A percentile compares a stretch with the other conserved stretches of the same genome.
phyloP scores from a whole-genome alignment of 306 rosid genomes.

The Lathyrus aphaca region DNA sequence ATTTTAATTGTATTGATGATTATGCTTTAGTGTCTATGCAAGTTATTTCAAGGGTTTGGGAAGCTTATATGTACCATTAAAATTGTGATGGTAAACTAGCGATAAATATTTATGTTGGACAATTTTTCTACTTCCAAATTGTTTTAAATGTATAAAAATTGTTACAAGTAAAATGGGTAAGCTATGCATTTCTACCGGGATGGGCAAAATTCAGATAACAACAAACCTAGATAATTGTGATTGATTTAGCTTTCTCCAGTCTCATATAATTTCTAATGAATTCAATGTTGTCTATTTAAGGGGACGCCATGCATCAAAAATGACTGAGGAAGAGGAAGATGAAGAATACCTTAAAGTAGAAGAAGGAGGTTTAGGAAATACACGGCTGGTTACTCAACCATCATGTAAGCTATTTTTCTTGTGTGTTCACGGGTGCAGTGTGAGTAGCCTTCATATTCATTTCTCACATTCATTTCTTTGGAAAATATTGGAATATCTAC shows the following conservation, averaged over 20 bases:
- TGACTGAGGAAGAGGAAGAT: slow-evolving; percentile 98
- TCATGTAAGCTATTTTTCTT: slow-evolving; percentile 61
- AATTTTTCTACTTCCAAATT: background rate
- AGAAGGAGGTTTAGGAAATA: slow-evolving; percentile 81
- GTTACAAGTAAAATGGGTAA: background rate
- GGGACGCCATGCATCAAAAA: slow-evolving; percentile 99
- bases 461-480: background rate
- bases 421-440: background rate
- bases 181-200: slow-evolving; percentile 9
- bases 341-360: slow-evolving; percentile 97
- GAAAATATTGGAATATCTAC: background rate
- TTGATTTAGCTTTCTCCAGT: slow-evolving; percentile 14
- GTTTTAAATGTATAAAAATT: background rate
- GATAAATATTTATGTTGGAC: background rate
- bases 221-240: slow-evolving; percentile 5
- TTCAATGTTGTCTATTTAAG: slow-evolving; percentile 46
- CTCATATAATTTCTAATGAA: slow-evolving; percentile 12
- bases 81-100: background rate
- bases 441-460: background rate
- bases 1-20: background rate
- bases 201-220: slow-evolving; percentile 4
- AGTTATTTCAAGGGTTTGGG: background rate
- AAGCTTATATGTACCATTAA: background rate
- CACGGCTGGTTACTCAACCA: slow-evolving; percentile 86
- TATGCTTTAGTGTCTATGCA: background rate